A percentile compares a stretch with the other conserved stretches of the same genome.
Conservation (phyloP, 306 rosid species). For the Vigna angularis region DNA sequence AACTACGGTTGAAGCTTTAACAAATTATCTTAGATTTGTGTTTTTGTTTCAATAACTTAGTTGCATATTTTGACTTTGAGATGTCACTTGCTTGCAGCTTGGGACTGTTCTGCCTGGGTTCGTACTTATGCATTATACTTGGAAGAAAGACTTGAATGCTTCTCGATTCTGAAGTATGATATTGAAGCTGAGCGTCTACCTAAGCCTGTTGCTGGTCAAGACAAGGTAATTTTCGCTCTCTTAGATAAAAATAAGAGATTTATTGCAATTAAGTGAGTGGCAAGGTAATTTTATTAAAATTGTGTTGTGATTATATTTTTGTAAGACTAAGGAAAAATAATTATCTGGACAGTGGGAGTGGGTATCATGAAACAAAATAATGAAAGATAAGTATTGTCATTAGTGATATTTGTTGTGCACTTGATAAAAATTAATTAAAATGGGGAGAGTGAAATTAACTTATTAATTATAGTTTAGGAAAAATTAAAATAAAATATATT, state of each 20-base stretch:
- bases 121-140: conserved; percentile 86
- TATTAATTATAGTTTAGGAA: too few relatives aligned
- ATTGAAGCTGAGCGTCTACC: conserved; percentile 87
- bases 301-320: neutral
- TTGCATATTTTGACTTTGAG: conserved; percentile 3
- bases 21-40: conserved; percentile 20
- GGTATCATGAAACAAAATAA: too few relatives aligned
- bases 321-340: too few relatives aligned
- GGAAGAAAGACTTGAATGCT: conserved; percentile 93
- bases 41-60: conserved; percentile 3
- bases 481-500: too few relatives aligned
- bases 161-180: conserved; percentile 74
- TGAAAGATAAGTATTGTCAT: too few relatives aligned
- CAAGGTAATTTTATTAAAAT: neutral
- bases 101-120: conserved; percentile 96
- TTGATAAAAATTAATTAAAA: too few relatives aligned
- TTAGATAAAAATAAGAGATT: neutral
- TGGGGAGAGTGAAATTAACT: too few relatives aligned
- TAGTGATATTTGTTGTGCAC: too few relatives aligned
- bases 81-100: conserved; percentile 59
- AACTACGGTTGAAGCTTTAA: conserved; percentile 7
- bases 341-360: too few relatives aligned
- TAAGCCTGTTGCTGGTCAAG: conserved; percentile 70
- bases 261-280: neutral
- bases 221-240: conserved; percentile 56